Conservation (phyloP, 495 filamentous ascomycete species). For the Penicillium dipodomyicola region DNA sequence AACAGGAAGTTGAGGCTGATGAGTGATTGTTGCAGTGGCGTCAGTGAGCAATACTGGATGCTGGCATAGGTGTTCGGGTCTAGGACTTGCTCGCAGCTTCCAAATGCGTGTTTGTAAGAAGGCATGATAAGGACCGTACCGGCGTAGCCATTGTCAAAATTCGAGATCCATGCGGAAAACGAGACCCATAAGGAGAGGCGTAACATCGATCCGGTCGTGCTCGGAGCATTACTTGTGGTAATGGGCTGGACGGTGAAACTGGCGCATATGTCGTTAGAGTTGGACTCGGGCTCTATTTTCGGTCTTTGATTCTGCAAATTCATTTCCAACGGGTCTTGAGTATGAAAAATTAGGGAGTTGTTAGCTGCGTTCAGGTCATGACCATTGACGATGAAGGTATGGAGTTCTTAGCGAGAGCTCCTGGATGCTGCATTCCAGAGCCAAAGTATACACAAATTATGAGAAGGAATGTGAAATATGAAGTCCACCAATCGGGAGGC, state of each 20-base stretch:
- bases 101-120: conserved; percentile 26
- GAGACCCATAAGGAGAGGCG: conserved; percentile 27
- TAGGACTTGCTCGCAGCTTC: conserved; percentile 20
- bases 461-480: background rate
- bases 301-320: background rate
- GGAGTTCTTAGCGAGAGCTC: too few relatives aligned
- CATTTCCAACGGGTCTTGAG: background rate
- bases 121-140: conserved; percentile 31
- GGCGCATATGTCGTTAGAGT: background rate
- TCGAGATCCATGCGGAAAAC: conserved; percentile 28
- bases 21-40: conserved; percentile 30
- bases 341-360: too few relatives aligned
- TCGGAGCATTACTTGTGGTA: background rate
- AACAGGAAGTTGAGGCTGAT: conserved; percentile 32
- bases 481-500: background rate
- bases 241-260: background rate
- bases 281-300: background rate
- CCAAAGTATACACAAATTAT: background rate
- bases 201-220: conserved; percentile 22
- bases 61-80: conserved; percentile 12
- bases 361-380: background rate
- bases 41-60: conserved; percentile 20
- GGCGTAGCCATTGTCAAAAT: conserved; percentile 30
- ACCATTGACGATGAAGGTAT: background rate
- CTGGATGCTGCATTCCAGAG: background rate